Percentiles rank a stretch among this genome's conserved stretches.
These are phyloP conservation scores for Lanmaoa pseudosensibilis DNA, from an alignment of 768 basidiomycete genomes.

Conservation along the genomic window DNA sequence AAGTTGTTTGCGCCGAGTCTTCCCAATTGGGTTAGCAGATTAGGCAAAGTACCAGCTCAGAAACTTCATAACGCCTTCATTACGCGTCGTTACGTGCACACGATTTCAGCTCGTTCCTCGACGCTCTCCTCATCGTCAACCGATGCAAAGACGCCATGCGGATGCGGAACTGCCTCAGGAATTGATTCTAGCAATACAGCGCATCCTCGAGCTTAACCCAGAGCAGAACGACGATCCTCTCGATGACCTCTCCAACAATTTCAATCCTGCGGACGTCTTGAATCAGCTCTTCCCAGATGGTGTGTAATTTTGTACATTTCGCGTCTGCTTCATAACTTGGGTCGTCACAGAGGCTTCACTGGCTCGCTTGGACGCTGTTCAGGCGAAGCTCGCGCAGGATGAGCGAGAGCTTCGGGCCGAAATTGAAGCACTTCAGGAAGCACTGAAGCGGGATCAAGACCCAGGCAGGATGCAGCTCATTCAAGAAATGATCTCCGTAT, in stretches of 20 bases:
- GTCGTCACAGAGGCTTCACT: slow-evolving; percentile 66
- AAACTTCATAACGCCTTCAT: no score
- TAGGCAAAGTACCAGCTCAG: not conserved
- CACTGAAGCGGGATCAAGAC: slow-evolving; percentile 77
- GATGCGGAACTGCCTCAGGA: slow-evolving; percentile 62
- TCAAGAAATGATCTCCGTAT: slow-evolving; percentile 94
- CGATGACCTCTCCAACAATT: slow-evolving; percentile 56
- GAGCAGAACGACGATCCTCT: slow-evolving; percentile 50
- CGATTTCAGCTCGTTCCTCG: not conserved
- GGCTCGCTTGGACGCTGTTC: slow-evolving; percentile 67
- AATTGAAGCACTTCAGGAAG: slow-evolving; percentile 63
- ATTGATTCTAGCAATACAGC: slow-evolving; percentile 67
- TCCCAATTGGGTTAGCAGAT: slow-evolving; percentile 9
- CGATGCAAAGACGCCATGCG: slow-evolving; percentile 22
- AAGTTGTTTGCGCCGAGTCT: slow-evolving; percentile 2
- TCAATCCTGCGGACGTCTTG: slow-evolving; percentile 52
- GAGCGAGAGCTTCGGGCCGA: slow-evolving; percentile 71
- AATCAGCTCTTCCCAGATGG: slow-evolving; percentile 80
- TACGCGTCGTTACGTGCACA: not conserved
- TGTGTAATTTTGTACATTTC: slow-evolving; percentile 34
- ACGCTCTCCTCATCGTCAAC: not conserved
- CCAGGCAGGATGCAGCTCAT: slow-evolving; percentile 87
- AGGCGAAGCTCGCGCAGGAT: slow-evolving; percentile 63
- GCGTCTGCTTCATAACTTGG: not conserved
- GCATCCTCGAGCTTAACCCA: slow-evolving; percentile 57